phyloP scores from a whole-genome alignment of 495 filamentous ascomycete species.

The Podospora pseudopauciseta region DNA sequence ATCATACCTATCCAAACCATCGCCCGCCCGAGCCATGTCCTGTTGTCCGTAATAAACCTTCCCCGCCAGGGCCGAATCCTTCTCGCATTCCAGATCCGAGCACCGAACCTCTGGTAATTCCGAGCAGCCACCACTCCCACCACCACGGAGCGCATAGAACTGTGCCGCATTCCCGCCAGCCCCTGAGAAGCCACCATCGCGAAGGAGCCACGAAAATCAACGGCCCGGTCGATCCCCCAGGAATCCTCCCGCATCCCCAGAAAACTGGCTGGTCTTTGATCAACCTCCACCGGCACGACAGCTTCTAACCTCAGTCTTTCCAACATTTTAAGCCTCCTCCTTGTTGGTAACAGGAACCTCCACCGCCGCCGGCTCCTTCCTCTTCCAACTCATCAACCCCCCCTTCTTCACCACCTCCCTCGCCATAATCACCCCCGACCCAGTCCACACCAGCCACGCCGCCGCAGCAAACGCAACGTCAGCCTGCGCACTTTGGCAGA shows the following conservation, averaged over 20 bases:
- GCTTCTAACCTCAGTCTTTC: not conserved
- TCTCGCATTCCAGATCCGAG: not conserved
- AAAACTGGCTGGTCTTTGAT: no score
- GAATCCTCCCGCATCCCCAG: not conserved
- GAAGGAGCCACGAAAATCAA: not conserved
- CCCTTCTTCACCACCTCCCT: slow-evolving; percentile 39
- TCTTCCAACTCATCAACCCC: slow-evolving; percentile 22
- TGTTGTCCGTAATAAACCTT: not conserved
- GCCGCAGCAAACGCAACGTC: slow-evolving; percentile 46
- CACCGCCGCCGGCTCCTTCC: slow-evolving; percentile 14
- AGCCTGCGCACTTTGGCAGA: slow-evolving; percentile 48
- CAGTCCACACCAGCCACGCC: slow-evolving; percentile 43
- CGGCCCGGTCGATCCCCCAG: not conserved
- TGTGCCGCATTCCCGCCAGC: not conserved
- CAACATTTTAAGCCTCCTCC: not conserved
- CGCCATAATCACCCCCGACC: slow-evolving; percentile 33
- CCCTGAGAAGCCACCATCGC: not conserved
- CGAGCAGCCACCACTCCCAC: not conserved
- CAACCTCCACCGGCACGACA: no score
- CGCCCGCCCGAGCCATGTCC: not conserved
- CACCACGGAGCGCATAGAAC: not conserved
- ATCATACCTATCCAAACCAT: not conserved
- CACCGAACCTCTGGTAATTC: not conserved
- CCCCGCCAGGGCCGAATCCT: not conserved
- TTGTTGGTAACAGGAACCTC: not conserved